phyloP scores from a whole-genome alignment of 2,329 filamentous ascomycete species.

The Alternaria sp. region DNA sequence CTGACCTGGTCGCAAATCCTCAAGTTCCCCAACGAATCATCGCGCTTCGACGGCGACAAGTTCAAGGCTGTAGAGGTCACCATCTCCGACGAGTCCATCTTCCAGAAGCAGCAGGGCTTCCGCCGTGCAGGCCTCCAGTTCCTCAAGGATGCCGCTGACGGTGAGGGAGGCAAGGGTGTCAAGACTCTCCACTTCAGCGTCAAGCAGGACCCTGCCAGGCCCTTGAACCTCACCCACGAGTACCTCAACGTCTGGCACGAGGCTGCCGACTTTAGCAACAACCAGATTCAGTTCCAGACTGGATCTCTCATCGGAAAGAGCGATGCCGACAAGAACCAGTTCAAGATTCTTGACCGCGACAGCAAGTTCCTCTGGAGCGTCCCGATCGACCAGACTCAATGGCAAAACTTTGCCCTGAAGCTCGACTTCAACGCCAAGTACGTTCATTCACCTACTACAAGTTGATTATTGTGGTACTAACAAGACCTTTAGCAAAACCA shows the following conservation, averaged over 20 bases:
- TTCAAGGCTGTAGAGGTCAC: conserved; percentile 62
- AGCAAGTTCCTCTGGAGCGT: conserved; percentile 58
- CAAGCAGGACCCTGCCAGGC: conserved; percentile 60
- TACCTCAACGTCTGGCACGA: conserved; percentile 60
- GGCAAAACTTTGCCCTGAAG: conserved; percentile 69
- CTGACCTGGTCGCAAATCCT: conserved; percentile 62
- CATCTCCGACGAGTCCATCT: conserved; percentile 67
- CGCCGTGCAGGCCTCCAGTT: conserved; percentile 66
- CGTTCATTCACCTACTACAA: conserved; percentile 19
- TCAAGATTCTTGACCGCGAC: conserved; percentile 51
- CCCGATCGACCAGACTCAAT: conserved; percentile 60
- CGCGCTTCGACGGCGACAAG: conserved; percentile 57
- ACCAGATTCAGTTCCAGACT: conserved; percentile 61
- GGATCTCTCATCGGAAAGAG: conserved; percentile 61
- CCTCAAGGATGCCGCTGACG: conserved; percentile 61
- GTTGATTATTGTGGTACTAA: background rate
- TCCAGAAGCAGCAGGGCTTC: conserved; percentile 67
- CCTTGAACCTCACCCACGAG: conserved; percentile 68
- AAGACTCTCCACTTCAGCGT: conserved; percentile 71
- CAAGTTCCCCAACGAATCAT: conserved; percentile 56
- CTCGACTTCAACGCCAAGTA: conserved; percentile 66
- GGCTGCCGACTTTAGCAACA: conserved; percentile 50
- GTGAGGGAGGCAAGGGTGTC: conserved; percentile 61
- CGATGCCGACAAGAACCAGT: conserved; percentile 53
- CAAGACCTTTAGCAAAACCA: conserved; percentile 57